Conservation (phyloP, 2,329 filamentous ascomycete species). For the Talaromyces sp. region DNA sequence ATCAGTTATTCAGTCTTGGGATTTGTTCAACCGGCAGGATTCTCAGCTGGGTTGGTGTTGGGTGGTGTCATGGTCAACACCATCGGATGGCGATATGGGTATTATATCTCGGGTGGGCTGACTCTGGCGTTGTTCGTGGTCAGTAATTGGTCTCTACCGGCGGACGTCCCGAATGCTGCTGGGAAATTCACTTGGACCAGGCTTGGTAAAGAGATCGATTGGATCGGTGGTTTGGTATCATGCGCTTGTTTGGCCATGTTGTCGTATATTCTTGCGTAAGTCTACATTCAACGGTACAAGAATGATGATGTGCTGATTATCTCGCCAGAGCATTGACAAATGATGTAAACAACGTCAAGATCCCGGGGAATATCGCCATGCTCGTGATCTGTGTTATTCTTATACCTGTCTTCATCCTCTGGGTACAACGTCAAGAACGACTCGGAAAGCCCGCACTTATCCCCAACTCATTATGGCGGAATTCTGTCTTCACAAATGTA, state of each 20-base stretch:
- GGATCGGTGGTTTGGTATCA: conserved; percentile 45
- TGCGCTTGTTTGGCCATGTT: conserved; percentile 46
- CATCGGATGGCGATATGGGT: conserved; percentile 49
- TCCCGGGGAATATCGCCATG: conserved; percentile 26
- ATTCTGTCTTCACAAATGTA: conserved; percentile 29
- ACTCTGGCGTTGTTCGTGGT: conserved; percentile 15
- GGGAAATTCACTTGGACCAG: background rate
- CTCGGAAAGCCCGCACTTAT: conserved; percentile 29
- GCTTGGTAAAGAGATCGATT: conserved; percentile 42
- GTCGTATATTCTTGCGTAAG: conserved; percentile 42
- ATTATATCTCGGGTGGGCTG: conserved; percentile 25
- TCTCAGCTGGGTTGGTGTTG: conserved; percentile 47
- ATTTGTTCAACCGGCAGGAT: conserved; percentile 49
- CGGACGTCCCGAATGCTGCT: background rate
- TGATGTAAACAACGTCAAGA: conserved; percentile 12
- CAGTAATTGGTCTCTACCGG: conserved; percentile 13
- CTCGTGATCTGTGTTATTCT: conserved; percentile 28
- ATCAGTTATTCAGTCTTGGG: conserved; percentile 51
- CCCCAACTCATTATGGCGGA: conserved; percentile 35
- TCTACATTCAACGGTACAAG: background rate
- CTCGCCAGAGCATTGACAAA: conserved; percentile 14
- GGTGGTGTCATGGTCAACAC: conserved; percentile 48
- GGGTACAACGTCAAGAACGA: conserved; percentile 27
- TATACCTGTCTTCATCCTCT: conserved; percentile 27
- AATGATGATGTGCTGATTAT: background rate